Evolutionary conservation across 108 stramenopile species (phyloP).

Genomic region (Skeletonema tropicum): DNA sequence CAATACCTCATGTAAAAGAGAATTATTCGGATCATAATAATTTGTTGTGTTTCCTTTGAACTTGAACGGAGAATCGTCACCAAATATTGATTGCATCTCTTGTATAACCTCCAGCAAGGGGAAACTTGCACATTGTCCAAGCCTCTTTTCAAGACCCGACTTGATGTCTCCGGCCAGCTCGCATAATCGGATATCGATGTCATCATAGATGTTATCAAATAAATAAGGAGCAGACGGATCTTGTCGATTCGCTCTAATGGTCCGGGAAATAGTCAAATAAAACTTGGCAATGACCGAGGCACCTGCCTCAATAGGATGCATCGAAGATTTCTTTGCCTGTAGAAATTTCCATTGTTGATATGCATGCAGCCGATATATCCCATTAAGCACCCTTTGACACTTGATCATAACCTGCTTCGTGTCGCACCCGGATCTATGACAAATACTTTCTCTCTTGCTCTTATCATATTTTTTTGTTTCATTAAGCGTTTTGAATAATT

Average conservation of each 20-base stretch:
- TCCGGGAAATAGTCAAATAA: background rate
- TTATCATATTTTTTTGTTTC: too few species aligned
- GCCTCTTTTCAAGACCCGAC: slow-evolving; percentile 17
- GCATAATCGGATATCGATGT: background rate
- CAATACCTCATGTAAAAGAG: slow-evolving; percentile 54
- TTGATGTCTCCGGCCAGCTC: slow-evolving; percentile 16
- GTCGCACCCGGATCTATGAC: background rate
- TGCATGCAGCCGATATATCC: slow-evolving; percentile 15
- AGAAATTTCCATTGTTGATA: slow-evolving; percentile 43
- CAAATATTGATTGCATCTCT: slow-evolving; percentile 41
- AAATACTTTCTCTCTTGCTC: background rate
- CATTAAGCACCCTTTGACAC: background rate
- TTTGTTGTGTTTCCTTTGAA: slow-evolving; percentile 63
- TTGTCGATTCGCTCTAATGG: too few species aligned
- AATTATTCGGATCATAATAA: slow-evolving; percentile 74
- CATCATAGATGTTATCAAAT: background rate
- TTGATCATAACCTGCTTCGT: background rate
- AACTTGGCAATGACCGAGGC: slow-evolving; percentile 49
- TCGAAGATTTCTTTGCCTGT: background rate
- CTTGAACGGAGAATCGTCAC: background rate
- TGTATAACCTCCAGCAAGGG: slow-evolving; percentile 30
- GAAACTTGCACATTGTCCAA: background rate
- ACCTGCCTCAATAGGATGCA: slow-evolving; percentile 30
- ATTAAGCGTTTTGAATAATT: background rate
- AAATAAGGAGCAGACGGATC: too few species aligned